A percentile compares a stretch with the other conserved stretches of the same genome.
Evolutionary conservation across 331 rosid species (phyloP).

Genomic region (Spiraea crenata): DNA sequence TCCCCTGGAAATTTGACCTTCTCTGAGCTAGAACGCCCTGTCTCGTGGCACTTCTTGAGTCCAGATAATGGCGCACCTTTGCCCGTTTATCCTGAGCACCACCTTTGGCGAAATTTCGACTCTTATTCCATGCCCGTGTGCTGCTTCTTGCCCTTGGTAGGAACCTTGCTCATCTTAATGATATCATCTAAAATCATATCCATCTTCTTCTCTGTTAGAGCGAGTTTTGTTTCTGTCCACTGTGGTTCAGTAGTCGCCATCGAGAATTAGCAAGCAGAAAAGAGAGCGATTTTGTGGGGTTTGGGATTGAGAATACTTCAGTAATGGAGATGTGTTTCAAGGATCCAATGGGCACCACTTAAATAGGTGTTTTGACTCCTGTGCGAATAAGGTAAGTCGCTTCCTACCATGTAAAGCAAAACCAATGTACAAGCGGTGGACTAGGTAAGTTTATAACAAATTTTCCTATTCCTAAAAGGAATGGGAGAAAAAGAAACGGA

Average conservation of each 20-base stretch:
- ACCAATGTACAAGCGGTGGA: too few species aligned
- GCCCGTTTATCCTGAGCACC: constrained; percentile 57
- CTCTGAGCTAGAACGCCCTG: constrained; percentile 87
- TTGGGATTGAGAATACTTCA: not conserved
- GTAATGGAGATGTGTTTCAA: too few species aligned
- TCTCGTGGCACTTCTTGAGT: constrained; percentile 73
- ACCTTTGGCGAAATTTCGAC: constrained; percentile 41
- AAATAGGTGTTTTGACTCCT: too few species aligned
- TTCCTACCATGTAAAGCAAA: too few species aligned
- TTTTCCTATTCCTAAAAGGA: too few species aligned
- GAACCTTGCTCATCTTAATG: constrained; percentile 69
- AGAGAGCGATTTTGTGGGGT: not conserved
- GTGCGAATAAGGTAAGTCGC: too few species aligned
- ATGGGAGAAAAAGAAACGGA: too few species aligned
- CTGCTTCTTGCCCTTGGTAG: constrained; percentile 37
- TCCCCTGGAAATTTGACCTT: constrained; percentile 78
- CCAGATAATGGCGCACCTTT: constrained; percentile 57
- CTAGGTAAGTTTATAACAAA: too few species aligned
- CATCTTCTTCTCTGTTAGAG: constrained; percentile 97
- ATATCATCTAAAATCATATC: constrained; percentile 94
- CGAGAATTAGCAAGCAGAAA: not conserved
- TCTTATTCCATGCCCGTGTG: constrained; percentile 67
- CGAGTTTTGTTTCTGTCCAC: constrained; percentile 60
- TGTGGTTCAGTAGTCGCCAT: constrained; percentile 51
- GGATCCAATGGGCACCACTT: too few species aligned